A percentile compares a stretch with the other conserved stretches of the same genome.
Conservation (phyloP, 2,329 filamentous ascomycete species). For the Epichloe glyceriae region DNA sequence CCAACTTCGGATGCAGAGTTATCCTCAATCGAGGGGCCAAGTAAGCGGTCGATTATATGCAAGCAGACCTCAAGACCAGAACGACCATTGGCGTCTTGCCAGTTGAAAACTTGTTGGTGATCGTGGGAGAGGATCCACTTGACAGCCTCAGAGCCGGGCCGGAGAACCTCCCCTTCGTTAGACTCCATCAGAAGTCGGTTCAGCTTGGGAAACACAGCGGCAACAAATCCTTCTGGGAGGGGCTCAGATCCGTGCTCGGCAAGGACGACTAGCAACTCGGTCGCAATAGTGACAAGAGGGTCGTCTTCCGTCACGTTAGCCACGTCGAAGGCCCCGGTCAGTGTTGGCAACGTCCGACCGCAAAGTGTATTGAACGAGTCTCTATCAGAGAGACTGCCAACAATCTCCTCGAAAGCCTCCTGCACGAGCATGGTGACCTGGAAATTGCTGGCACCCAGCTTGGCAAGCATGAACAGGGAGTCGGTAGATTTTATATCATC, state of each 20-base stretch:
- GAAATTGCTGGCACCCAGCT: conserved; percentile 79
- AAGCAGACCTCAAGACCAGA: conserved; percentile 80
- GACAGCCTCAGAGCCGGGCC: conserved; percentile 72
- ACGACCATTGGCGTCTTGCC: conserved; percentile 68
- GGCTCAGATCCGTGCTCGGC: conserved; percentile 75
- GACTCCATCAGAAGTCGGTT: conserved; percentile 71
- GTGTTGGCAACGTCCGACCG: conserved; percentile 70
- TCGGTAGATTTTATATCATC: conserved; percentile 63
- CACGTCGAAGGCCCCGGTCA: conserved; percentile 82
- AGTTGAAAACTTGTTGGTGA: conserved; percentile 76
- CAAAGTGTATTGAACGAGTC: conserved; percentile 69
- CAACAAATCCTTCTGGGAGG: conserved; percentile 75
- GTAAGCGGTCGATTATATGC: conserved; percentile 80
- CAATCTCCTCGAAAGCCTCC: conserved; percentile 85
- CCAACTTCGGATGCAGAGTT: conserved; percentile 93
- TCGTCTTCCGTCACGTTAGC: conserved; percentile 76
- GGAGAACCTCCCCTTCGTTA: conserved; percentile 75
- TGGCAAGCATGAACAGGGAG: conserved; percentile 77
- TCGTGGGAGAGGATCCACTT: conserved; percentile 87
- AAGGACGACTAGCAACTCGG: conserved; percentile 69
- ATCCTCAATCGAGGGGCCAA: conserved; percentile 76
- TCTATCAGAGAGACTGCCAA: conserved; percentile 50
- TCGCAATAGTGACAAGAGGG: conserved; percentile 73
- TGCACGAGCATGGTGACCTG: conserved; percentile 78
- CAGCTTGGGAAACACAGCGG: conserved; percentile 75